These are phyloP conservation scores for Penicillium brasilianum DNA, from an alignment of 2,329 filamentous ascomycete species.

Conservation along the genomic window DNA sequence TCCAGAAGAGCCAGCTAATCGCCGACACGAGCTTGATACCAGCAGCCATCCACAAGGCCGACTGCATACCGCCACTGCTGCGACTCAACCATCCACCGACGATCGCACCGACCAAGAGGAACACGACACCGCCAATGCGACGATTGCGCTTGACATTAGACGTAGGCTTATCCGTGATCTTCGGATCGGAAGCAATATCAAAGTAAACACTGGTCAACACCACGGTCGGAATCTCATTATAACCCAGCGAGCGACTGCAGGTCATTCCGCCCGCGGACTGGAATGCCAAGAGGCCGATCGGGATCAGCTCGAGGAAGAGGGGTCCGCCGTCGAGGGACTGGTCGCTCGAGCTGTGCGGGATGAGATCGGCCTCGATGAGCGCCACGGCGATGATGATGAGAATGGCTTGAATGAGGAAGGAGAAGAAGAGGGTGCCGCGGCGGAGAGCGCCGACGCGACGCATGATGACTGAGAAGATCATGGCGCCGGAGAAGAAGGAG, in stretches of 20 bases:
- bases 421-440: constrained; percentile 45
- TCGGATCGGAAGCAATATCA: constrained; percentile 51
- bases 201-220: constrained; percentile 54
- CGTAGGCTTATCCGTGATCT: constrained; percentile 39
- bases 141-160: constrained; percentile 48
- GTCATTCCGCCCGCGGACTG: constrained; percentile 52
- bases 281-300: constrained; percentile 51
- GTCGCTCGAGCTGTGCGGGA: constrained; percentile 39
- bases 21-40: constrained; percentile 47
- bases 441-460: constrained; percentile 42
- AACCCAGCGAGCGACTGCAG: constrained; percentile 47
- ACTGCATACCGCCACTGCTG: constrained; percentile 49
- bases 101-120: constrained; percentile 48
- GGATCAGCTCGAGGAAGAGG: constrained; percentile 49
- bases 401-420: constrained; percentile 48
- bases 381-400: constrained; percentile 48
- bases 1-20: constrained; percentile 48
- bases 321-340: constrained; percentile 31
- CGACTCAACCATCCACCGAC: constrained; percentile 51
- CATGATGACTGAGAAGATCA: constrained; percentile 47
- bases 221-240: constrained; percentile 53
- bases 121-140: constrained; percentile 45
- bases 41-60: constrained; percentile 50
- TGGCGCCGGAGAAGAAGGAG: constrained; percentile 49
- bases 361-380: constrained; percentile 45